Percentiles rank a stretch among this genome's conserved stretches.
phyloP scores from a whole-genome alignment of 768 basidiomycete genomes.

The Chiua virens region DNA sequence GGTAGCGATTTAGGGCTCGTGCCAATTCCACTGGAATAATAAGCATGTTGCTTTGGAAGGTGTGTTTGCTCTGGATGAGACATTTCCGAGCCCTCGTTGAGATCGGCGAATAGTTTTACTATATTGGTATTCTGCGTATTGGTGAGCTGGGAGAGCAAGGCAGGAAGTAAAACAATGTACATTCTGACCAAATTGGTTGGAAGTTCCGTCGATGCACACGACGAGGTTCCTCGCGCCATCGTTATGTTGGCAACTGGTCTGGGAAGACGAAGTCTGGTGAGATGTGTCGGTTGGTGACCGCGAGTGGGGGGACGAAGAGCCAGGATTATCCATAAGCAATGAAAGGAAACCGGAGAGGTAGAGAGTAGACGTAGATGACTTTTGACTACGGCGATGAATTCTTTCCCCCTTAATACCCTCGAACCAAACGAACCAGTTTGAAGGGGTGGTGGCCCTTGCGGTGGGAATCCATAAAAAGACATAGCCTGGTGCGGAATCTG shows the following conservation, averaged over 20 bases:
- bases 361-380: background rate
- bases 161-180: background rate
- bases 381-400: background rate
- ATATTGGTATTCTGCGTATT: constrained; percentile 36
- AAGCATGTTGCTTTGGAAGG: constrained; percentile 28
- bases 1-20: constrained; percentile 32
- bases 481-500: background rate
- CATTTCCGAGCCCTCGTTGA: constrained; percentile 18
- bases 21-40: constrained; percentile 41
- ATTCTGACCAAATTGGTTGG: constrained; percentile 23
- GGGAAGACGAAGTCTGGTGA: background rate
- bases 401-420: constrained; percentile 2
- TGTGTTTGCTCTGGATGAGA: too few relatives aligned
- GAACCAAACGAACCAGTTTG: background rate
- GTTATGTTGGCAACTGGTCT: constrained; percentile 11
- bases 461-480: background rate
- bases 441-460: background rate
- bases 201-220: constrained; percentile 26
- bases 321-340: background rate
- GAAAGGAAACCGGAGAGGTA: background rate
- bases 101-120: constrained; percentile 34
- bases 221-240: constrained; percentile 20
- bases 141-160: background rate
- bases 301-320: background rate
- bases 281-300: background rate